Conservation (phyloP, 768 basidiomycete genomes). For the Pisolithus marmoratus region DNA sequence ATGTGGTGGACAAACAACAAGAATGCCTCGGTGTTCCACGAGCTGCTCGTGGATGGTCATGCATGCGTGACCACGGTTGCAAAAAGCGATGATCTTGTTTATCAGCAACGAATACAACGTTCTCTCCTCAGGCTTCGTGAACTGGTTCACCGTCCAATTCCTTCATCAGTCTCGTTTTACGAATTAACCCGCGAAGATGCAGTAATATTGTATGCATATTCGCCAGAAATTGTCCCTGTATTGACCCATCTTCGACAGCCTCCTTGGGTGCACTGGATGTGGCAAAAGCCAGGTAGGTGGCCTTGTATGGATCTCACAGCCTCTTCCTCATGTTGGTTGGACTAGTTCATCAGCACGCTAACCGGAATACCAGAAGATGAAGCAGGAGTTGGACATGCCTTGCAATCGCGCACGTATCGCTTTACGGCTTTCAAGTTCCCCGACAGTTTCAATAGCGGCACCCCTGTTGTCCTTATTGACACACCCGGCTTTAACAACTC, state of each 20-base stretch:
- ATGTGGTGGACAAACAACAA: slow-evolving; percentile 29
- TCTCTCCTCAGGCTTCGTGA: background rate
- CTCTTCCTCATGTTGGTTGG: background rate
- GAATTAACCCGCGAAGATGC: background rate
- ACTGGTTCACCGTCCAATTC: background rate
- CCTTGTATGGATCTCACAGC: background rate
- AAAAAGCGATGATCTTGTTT: background rate
- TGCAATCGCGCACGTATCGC: background rate
- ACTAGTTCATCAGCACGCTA: background rate
- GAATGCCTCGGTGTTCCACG: background rate
- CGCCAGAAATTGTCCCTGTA: background rate
- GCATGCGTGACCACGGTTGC: background rate
- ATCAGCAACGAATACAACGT: background rate
- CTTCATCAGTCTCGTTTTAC: background rate
- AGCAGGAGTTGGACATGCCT: background rate
- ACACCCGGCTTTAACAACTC: background rate
- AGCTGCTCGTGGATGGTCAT: background rate
- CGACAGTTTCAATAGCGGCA: background rate
- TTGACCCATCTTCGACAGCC: background rate
- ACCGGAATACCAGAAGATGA: background rate
- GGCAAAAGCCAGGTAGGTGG: background rate
- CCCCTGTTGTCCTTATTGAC: background rate
- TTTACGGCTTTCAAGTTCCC: background rate
- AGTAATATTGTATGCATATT: background rate
- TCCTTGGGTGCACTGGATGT: background rate